phyloP scores from a whole-genome alignment of 2,329 filamentous ascomycete genomes.

The Microcyclosporella mali region DNA sequence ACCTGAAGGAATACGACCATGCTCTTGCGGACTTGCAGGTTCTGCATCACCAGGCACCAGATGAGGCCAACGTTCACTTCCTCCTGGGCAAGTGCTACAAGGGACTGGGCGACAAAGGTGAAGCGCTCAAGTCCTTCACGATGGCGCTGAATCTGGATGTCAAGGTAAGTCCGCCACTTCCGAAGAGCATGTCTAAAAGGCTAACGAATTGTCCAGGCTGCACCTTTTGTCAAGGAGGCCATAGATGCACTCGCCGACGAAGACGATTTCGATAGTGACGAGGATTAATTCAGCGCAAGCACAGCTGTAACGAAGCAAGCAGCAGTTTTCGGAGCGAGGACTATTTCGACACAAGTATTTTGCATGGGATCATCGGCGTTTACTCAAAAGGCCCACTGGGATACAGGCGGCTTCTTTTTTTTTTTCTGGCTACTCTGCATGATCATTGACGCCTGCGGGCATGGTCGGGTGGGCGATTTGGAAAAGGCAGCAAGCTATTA shows the following conservation, averaged over 20 bases:
- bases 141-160: slow-evolving; percentile 93
- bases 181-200: not conserved
- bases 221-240: slow-evolving; percentile 89
- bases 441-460: too few species aligned
- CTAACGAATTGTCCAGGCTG: slow-evolving; percentile 55
- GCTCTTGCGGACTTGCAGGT: slow-evolving; percentile 78
- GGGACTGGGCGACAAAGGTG: slow-evolving; percentile 53
- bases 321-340: too few species aligned
- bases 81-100: slow-evolving; percentile 73
- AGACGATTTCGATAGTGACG: slow-evolving; percentile 26
- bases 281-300: slow-evolving; percentile 6
- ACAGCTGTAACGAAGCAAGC: too few species aligned
- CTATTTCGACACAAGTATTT: too few species aligned
- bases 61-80: slow-evolving; percentile 95
- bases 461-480: too few species aligned
- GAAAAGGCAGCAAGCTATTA: too few species aligned
- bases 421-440: too few species aligned
- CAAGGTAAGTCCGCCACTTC: slow-evolving; percentile 59
- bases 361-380: too few species aligned
- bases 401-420: too few species aligned
- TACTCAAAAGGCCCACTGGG: too few species aligned
- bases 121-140: slow-evolving; percentile 89
- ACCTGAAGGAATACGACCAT: slow-evolving; percentile 60
- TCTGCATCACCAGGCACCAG: slow-evolving; percentile 85
- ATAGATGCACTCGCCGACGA: slow-evolving; percentile 67